Base-by-base conservation (phyloP, 306 rosid species). In the Pterocarpus santalinus region DNA sequence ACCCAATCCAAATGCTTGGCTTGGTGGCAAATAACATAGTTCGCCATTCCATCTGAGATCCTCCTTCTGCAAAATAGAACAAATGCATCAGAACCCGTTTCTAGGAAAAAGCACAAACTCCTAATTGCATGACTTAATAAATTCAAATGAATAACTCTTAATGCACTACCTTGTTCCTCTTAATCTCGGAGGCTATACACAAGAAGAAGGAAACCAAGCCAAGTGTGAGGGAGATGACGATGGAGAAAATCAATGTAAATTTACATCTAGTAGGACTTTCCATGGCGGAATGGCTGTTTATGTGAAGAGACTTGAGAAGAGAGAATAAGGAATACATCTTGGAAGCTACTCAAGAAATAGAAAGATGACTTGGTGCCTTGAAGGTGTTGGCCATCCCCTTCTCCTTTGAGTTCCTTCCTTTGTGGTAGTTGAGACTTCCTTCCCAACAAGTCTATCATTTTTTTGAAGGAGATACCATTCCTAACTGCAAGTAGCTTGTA, bases 21-120 rank as follows among this genome's bases (percentile, higher is more conserved):
- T 95, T 83, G 78, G 84, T 46, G 99, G 98, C 86, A 95, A 76
- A 69, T 80, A 83, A 58, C 99, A 95, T 7, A 78, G 73, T 28
- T 75, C 82, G 44, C 99, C 97, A 69, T 87, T 80, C 89, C 94
- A 80, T 80, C 74, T 91, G 41, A 95, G 80, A 85, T 95, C 97
- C 72, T 72, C 79, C 47, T 65, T 78, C 99, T 93, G 44, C 86
- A 73, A 81, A 80, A 85, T 38, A 41, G 30, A 62, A 77, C 4
- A 58, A 47, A 35, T 51, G 34, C 53, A 65, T 33, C 82, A 76
- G 22, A 81, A 36, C 32, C 46, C 17, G 3, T 41, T 65, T 51
- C 35, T 58, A 30, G 5, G 5, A 65, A 53, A 5, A 47, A 9
- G 14, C 51, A n/a, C 30, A 14, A 32, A 12, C 47, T 65, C 28